Percentiles rank a stretch among this genome's conserved stretches.
phyloP scores from a whole-genome alignment of 1,284 basidiomycete species.

The Pseudozyma sp. region DNA sequence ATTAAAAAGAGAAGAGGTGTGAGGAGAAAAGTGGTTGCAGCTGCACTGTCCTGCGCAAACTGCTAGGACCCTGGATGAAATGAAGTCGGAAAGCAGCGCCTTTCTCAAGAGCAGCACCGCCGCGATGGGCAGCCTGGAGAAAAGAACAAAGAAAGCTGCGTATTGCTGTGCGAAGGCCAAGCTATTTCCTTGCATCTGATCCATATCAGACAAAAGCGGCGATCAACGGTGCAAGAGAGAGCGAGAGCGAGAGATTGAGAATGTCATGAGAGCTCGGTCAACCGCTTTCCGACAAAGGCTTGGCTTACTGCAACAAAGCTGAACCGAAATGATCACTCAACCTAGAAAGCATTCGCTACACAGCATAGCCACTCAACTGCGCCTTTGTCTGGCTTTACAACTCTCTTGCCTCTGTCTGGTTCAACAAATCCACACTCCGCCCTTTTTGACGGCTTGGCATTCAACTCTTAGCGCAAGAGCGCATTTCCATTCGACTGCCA shows the following conservation, averaged over 20 bases:
- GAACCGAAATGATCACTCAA: too few relatives aligned
- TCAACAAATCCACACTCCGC: conserved; percentile 15
- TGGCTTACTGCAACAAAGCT: background rate
- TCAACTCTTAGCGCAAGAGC: background rate
- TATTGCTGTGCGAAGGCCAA: background rate
- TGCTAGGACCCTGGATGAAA: too few relatives aligned
- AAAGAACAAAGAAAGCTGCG: background rate
- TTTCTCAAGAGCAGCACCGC: too few relatives aligned
- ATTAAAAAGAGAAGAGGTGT: too few relatives aligned
- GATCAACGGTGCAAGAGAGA: background rate
- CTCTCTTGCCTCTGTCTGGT: background rate
- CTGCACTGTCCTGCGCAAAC: too few relatives aligned
- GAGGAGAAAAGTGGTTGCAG: too few relatives aligned
- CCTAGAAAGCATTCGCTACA: background rate
- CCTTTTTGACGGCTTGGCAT: conserved; percentile 45
- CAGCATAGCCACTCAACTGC: background rate
- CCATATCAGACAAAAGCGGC: background rate
- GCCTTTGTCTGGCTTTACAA: background rate
- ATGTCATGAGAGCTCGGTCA: too few relatives aligned
- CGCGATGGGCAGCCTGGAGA: background rate
- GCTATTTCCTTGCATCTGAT: background rate
- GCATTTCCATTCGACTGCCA: too few relatives aligned
- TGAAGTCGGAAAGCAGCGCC: too few relatives aligned
- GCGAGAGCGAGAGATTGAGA: too few relatives aligned
- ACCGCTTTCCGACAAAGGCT: background rate